A percentile compares a stretch with the other conserved stretches of the same genome.
These are phyloP conservation scores for Aspergillus caelatus DNA, from an alignment of 2,329 filamentous ascomycete genomes.

Conservation along the genomic window DNA sequence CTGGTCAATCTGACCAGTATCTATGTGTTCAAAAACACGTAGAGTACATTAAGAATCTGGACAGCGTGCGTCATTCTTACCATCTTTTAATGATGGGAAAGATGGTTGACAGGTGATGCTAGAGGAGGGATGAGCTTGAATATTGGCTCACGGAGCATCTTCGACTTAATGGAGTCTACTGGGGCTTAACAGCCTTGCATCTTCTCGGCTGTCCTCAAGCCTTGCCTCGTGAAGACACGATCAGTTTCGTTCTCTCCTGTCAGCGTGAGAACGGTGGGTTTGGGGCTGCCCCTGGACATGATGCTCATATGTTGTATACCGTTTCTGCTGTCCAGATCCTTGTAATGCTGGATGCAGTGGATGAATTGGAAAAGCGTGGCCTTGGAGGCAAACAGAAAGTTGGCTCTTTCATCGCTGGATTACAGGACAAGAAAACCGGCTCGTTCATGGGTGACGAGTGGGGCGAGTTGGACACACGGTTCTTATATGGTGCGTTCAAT, in stretches of 20 bases:
- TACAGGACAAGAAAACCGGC: conserved; percentile 80
- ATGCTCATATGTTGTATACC: conserved; percentile 95
- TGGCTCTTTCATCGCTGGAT: conserved; percentile 76
- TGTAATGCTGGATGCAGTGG: conserved; percentile 80
- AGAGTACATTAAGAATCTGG: conserved; percentile 87
- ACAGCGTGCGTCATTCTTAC: conserved; percentile 65
- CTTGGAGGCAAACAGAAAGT: conserved; percentile 70
- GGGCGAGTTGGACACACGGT: conserved; percentile 94
- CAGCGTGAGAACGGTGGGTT: conserved; percentile 88
- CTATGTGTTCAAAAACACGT: conserved; percentile 72
- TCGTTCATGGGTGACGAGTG: conserved; percentile 94
- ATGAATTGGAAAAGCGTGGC: conserved; percentile 73
- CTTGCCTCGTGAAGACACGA: conserved; percentile 76
- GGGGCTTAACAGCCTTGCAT: conserved; percentile 88
- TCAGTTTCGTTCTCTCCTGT: conserved; percentile 95
- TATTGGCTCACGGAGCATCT: conserved; percentile 98
- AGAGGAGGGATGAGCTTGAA: conserved; percentile 90
- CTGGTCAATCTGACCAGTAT: conserved; percentile 56
- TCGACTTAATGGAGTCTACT: conserved; percentile 93
- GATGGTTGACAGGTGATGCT: conserved; percentile 42
- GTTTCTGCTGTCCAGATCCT: conserved; percentile 94
- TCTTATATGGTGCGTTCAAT: conserved; percentile 88
- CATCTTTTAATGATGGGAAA: conserved; percentile 23
- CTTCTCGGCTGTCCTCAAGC: conserved; percentile 79
- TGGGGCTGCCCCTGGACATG: conserved; percentile 89